Evolutionary conservation across 2,329 filamentous ascomycete genomes (phyloP).

Genomic region (Aspergillus pseudoterreus): DNA sequence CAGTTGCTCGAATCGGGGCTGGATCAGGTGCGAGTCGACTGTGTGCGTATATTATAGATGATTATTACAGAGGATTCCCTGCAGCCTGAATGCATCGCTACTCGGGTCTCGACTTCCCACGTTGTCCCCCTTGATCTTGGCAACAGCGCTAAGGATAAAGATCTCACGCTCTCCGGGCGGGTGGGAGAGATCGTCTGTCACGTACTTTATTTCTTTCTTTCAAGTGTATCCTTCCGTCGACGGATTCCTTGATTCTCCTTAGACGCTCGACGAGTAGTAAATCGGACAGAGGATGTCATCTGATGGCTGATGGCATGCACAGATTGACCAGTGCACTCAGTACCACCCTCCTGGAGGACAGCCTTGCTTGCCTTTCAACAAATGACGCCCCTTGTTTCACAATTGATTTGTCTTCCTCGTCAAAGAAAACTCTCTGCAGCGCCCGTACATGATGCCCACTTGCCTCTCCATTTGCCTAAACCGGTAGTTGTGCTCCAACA

Average conservation of each 20-base stretch:
- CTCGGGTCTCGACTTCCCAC: conserved; percentile 21
- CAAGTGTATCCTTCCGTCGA: too few relatives aligned
- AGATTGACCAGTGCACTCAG: neutral
- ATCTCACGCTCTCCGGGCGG: conserved; percentile 17
- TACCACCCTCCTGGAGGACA: neutral
- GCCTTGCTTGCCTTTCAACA: neutral
- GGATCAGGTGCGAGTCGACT: neutral
- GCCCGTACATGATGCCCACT: too few relatives aligned
- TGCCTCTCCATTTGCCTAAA: neutral
- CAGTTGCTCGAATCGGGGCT: conserved; percentile 5
- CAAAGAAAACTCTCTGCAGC: neutral
- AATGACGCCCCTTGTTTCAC: neutral
- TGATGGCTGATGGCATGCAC: neutral
- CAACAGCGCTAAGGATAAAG: conserved; percentile 24
- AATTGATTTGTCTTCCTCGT: neutral
- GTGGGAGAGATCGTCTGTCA: neutral
- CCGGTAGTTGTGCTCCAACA: neutral
- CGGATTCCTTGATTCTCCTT: too few relatives aligned
- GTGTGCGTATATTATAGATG: too few relatives aligned
- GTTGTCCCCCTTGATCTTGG: conserved; percentile 24
- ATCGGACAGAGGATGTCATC: too few relatives aligned
- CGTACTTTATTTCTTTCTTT: too few relatives aligned
- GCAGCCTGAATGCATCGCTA: conserved; percentile 4
- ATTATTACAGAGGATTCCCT: neutral
- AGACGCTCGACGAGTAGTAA: too few relatives aligned